Evolutionary conservation across 495 filamentous ascomycete genomes (phyloP).

Genomic region (Podospora fimiseda): DNA sequence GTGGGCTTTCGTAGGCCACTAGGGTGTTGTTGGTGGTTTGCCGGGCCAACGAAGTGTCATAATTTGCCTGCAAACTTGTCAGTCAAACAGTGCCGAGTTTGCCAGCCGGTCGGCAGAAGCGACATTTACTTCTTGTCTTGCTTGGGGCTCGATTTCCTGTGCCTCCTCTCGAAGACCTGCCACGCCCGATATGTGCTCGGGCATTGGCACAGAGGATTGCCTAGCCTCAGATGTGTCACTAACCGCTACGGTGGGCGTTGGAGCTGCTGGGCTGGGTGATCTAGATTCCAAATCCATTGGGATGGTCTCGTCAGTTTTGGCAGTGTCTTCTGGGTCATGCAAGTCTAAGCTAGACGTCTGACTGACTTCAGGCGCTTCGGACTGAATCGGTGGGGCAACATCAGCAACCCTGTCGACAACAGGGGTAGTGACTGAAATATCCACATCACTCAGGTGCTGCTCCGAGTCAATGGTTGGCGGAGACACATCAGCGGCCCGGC

Average conservation of each 20-base stretch:
- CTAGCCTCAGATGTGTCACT: neutral
- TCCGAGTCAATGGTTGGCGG: neutral
- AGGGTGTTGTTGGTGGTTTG: conserved; percentile 33
- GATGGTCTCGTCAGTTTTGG: conserved; percentile 14
- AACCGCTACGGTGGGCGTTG: neutral
- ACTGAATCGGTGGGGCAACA: neutral
- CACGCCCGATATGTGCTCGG: conserved; percentile 24
- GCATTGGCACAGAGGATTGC: conserved; percentile 3
- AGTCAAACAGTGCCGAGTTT: conserved; percentile 3
- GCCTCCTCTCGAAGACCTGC: conserved; percentile 20
- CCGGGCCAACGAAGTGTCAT: neutral
- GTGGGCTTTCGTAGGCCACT: conserved; percentile 72
- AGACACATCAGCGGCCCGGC: neutral
- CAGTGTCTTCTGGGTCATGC: neutral
- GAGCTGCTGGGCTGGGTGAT: conserved; percentile 12
- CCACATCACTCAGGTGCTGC: neutral
- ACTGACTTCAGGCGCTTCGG: neutral
- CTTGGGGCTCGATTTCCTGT: conserved; percentile 22
- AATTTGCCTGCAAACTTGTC: conserved; percentile 13
- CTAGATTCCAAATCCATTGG: conserved; percentile 26
- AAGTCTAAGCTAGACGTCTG: neutral
- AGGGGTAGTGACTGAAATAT: neutral
- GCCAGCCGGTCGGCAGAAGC: conserved; percentile 15
- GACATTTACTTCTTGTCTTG: conserved; percentile 31
- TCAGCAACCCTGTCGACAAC: neutral